These are phyloP conservation scores for Coniosporium apollinis DNA, from an alignment of 495 filamentous ascomycete species.

Conservation along the genomic window DNA sequence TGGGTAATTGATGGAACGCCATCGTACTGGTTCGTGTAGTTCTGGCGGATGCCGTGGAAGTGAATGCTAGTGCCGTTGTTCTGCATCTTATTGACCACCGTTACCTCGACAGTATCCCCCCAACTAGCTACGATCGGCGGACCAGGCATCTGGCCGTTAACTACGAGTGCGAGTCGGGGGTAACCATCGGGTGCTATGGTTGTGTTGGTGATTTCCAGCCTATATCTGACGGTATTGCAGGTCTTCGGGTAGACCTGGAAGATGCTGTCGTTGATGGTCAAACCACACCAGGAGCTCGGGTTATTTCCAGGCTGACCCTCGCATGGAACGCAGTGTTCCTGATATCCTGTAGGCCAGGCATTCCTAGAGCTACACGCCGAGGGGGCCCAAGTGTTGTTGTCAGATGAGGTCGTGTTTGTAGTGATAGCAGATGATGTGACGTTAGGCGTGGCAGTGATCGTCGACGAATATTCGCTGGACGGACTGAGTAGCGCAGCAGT, in stretches of 20 bases:
- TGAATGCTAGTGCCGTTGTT: conserved; percentile 32
- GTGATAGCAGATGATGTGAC: too few relatives aligned
- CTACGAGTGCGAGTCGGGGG: conserved; percentile 11
- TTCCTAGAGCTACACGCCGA: too few relatives aligned
- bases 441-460: too few relatives aligned
- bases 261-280: conserved; percentile 18
- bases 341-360: too few relatives aligned
- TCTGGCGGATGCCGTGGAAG: conserved; percentile 35
- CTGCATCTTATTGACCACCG: conserved; percentile 17
- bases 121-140: conserved; percentile 22
- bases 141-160: conserved; percentile 23
- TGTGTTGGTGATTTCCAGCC: conserved; percentile 17
- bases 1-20: conserved; percentile 29
- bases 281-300: conserved; percentile 17
- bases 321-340: conserved; percentile 18
- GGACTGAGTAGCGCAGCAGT: too few relatives aligned
- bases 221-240: conserved; percentile 17
- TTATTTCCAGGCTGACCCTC: conserved; percentile 18
- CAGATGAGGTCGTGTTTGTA: too few relatives aligned
- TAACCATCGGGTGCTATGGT: conserved; percentile 22
- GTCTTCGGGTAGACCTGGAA: conserved; percentile 20
- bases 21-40: conserved; percentile 28
- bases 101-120: conserved; percentile 22
- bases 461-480: too few relatives aligned
- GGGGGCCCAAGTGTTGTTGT: too few relatives aligned